A percentile compares a stretch with the other conserved stretches of the same genome.
phyloP scores from a whole-genome alignment of 179 eudicot genomes.

The Gypsophila paniculata region DNA sequence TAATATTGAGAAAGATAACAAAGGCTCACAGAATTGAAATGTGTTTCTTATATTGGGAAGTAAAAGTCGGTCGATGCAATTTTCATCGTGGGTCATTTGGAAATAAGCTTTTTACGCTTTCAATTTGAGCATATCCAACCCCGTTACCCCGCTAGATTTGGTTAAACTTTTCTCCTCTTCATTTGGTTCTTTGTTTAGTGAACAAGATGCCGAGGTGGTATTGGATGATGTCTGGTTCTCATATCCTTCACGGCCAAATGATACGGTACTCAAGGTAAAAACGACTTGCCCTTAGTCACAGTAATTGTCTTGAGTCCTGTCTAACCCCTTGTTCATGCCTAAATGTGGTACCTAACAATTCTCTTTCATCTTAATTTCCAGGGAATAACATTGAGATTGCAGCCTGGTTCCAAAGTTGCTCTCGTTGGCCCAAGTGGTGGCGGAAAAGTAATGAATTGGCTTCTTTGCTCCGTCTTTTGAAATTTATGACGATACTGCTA shows the following conservation, averaged over 20 bases:
- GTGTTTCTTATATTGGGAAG: neutral
- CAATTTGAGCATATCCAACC: neutral
- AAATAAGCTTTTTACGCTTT: neutral
- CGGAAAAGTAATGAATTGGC: constrained; percentile 56
- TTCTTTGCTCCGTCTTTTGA: neutral
- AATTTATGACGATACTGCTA: neutral
- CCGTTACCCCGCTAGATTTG: no score
- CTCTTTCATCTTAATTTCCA: constrained; percentile 26
- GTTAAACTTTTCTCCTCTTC: neutral
- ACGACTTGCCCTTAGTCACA: neutral
- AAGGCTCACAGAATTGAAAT: no score
- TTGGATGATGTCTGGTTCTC: constrained; percentile 90
- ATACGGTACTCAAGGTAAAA: constrained; percentile 82
- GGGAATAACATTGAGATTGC: constrained; percentile 71
- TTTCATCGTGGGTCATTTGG: neutral
- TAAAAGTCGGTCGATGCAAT: neutral
- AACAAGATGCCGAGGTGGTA: constrained; percentile 65
- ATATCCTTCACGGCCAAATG: constrained; percentile 82
- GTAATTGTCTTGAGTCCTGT: neutral
- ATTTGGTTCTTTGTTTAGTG: constrained; percentile 30
- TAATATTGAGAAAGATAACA: no score
- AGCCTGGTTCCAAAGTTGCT: constrained; percentile 83
- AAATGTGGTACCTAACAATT: constrained; percentile 4
- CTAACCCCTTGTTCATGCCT: neutral
- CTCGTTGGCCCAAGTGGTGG: constrained; percentile 99